Percentiles rank a stretch among this genome's conserved stretches.
Evolutionary conservation across 768 basidiomycete species (phyloP).

Genomic region (Botryobasidium botryosum): DNA sequence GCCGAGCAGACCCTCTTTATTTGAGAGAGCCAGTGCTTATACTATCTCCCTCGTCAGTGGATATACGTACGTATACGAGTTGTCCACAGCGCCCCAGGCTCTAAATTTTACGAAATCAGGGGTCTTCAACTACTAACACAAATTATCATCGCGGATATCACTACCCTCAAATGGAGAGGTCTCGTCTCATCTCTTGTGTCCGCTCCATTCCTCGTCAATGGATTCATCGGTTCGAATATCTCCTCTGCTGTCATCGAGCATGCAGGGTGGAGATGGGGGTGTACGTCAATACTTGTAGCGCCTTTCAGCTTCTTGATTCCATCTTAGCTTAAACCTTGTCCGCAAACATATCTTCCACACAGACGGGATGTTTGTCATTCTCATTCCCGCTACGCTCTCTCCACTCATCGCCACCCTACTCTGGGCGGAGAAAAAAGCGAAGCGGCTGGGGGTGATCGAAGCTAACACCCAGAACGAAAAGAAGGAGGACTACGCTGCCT

Average conservation of each 20-base stretch:
- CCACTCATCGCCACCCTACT: slow-evolving; percentile 38
- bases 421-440: slow-evolving; percentile 37
- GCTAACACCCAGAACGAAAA: background rate
- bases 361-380: slow-evolving; percentile 43
- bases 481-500: slow-evolving; percentile 8
- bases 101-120: too few relatives aligned
- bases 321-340: background rate
- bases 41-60: too few relatives aligned
- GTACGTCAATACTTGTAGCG: slow-evolving; percentile 22
- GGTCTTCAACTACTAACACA: slow-evolving; percentile 48
- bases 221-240: slow-evolving; percentile 47
- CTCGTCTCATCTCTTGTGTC: slow-evolving; percentile 31
- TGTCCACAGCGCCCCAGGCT: too few relatives aligned
- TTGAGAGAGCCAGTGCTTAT: too few relatives aligned
- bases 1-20: too few relatives aligned
- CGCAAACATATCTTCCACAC: slow-evolving; percentile 4
- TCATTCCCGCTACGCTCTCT: slow-evolving; percentile 32
- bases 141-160: slow-evolving; percentile 46
- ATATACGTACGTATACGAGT: slow-evolving; percentile 44
- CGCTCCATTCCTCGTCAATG: slow-evolving; percentile 42
- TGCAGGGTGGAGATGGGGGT: slow-evolving; percentile 53
- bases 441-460: slow-evolving; percentile 21
- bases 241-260: slow-evolving; percentile 28
- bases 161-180: slow-evolving; percentile 40
- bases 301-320: background rate